Evolutionary conservation across 2,329 filamentous ascomycete species (phyloP).

Genomic region (Fusarium xyrophilum): DNA sequence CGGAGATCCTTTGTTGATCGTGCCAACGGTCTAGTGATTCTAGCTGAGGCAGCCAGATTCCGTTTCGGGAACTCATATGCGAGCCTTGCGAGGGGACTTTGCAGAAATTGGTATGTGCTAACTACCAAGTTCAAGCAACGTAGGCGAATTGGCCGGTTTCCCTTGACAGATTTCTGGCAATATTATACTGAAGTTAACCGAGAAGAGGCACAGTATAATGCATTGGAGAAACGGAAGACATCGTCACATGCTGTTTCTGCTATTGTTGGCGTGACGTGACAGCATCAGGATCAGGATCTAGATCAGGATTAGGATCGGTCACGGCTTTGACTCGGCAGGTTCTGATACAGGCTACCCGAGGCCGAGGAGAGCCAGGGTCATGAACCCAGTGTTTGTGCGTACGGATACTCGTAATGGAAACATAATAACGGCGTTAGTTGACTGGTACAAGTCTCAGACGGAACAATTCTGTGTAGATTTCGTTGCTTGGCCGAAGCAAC

Average conservation of each 20-base stretch:
- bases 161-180: neutral
- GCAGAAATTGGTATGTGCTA: constrained; percentile 7
- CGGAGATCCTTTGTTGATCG: constrained; percentile 27
- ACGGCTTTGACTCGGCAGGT: constrained; percentile 1
- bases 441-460: neutral
- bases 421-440: neutral
- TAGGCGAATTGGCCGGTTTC: constrained; percentile 6
- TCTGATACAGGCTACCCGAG: constrained; percentile 32
- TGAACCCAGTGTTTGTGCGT: neutral
- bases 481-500: constrained; percentile 8
- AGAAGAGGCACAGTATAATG: constrained; percentile 6
- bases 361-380: neutral
- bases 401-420: neutral
- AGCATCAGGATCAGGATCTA: neutral
- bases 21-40: neutral
- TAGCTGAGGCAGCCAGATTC: constrained; percentile 10
- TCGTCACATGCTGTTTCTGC: constrained; percentile 13
- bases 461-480: neutral
- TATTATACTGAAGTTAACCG: constrained; percentile 7
- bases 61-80: constrained; percentile 15
- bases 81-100: constrained; percentile 8
- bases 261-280: constrained; percentile 6
- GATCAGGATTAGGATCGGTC: constrained; percentile 7
- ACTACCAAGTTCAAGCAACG: neutral
- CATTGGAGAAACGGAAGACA: neutral